Percentiles rank a stretch among this genome's conserved stretches.
Conservation (phyloP, 805 yeast genomes). For the Ogataea pilisensis region DNA sequence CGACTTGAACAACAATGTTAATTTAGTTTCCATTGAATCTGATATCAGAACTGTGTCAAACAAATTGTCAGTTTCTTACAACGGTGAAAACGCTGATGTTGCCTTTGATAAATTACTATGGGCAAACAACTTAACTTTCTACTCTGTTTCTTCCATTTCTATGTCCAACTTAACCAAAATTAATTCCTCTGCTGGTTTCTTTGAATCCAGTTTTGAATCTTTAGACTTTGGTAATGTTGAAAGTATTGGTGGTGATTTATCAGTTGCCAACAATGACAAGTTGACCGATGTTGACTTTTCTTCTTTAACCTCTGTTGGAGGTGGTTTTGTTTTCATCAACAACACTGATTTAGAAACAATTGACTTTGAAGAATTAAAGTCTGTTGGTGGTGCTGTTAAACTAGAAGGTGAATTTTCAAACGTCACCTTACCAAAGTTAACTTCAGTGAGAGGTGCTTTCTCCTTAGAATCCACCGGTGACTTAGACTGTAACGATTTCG, state of each 20-base stretch:
- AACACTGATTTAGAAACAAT: slow-evolving; percentile 67
- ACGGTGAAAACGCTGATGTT: slow-evolving; percentile 73
- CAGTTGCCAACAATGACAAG: slow-evolving; percentile 69
- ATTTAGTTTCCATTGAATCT: slow-evolving; percentile 68
- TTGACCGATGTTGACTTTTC: slow-evolving; percentile 68
- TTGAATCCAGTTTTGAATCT: slow-evolving; percentile 60
- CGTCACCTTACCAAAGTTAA: slow-evolving; percentile 70
- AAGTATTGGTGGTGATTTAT: slow-evolving; percentile 74
- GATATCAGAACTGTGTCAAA: slow-evolving; percentile 70
- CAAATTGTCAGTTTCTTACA: slow-evolving; percentile 75
- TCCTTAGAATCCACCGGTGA: slow-evolving; percentile 69
- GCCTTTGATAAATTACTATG: slow-evolving; percentile 64
- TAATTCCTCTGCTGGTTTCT: slow-evolving; percentile 79
- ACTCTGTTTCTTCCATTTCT: slow-evolving; percentile 71
- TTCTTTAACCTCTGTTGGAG: slow-evolving; percentile 70
- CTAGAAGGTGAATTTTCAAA: slow-evolving; percentile 76
- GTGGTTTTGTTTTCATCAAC: slow-evolving; percentile 89
- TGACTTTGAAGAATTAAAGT: slow-evolving; percentile 63
- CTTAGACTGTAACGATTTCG: slow-evolving; percentile 77
- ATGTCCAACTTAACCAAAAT: slow-evolving; percentile 64
- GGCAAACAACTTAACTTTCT: slow-evolving; percentile 88
- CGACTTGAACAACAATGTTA: slow-evolving; percentile 88
- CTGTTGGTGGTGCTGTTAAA: slow-evolving; percentile 86
- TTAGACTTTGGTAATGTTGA: slow-evolving; percentile 53
- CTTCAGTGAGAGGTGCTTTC: slow-evolving; percentile 90